Evolutionary conservation across 805 yeast genomes (phyloP).

Genomic region (Hanseniaspora singularis): DNA sequence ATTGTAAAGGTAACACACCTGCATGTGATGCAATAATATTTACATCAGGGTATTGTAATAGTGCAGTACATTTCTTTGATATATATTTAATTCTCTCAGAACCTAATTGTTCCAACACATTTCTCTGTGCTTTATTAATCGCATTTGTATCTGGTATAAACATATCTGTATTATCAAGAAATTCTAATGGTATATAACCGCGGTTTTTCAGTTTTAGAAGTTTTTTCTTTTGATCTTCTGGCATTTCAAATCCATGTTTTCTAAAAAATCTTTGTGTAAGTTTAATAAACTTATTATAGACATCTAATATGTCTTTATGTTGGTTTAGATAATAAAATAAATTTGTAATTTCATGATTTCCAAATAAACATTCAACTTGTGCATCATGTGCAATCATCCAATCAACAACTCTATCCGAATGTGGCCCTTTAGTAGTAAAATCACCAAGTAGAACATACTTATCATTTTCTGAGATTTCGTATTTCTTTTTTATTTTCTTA

Average conservation of each 20-base stretch:
- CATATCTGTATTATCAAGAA: neutral
- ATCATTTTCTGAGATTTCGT: constrained; percentile 34
- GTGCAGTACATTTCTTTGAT: constrained; percentile 15
- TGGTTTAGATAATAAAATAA: constrained; percentile 42
- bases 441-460: constrained; percentile 65
- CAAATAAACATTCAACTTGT: constrained; percentile 58
- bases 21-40: constrained; percentile 59
- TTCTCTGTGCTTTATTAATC: constrained; percentile 14
- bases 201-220: constrained; percentile 19
- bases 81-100: constrained; percentile 16
- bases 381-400: constrained; percentile 42
- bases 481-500: neutral
- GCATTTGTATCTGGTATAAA: constrained; percentile 4
- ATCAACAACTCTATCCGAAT: constrained; percentile 57
- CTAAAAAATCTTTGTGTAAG: constrained; percentile 17
- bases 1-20: constrained; percentile 53
- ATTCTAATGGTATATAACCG: constrained; percentile 20
- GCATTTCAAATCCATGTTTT: constrained; percentile 20
- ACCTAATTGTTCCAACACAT: constrained; percentile 17
- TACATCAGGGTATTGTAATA: neutral
- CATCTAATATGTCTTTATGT: constrained; percentile 6
- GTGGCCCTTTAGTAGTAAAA: constrained; percentile 72
- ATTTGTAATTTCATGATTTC: constrained; percentile 76
- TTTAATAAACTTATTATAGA: constrained; percentile 18
- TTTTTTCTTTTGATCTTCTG: constrained; percentile 21